These are phyloP conservation scores for Xylaria cubensis DNA, from an alignment of 495 filamentous ascomycete species.

Conservation along the genomic window DNA sequence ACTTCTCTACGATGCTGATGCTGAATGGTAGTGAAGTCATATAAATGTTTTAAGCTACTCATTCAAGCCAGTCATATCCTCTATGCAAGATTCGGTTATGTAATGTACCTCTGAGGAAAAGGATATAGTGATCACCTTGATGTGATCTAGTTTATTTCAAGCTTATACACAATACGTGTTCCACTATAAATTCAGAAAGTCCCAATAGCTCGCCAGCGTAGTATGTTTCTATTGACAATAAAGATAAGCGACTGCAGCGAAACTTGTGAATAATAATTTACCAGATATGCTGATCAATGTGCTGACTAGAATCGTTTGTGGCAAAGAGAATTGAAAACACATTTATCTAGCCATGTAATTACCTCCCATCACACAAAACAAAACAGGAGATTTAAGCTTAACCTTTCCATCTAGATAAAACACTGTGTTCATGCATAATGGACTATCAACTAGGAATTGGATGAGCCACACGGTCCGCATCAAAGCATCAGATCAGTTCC, in stretches of 20 bases:
- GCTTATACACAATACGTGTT: background rate
- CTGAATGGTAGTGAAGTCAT: background rate
- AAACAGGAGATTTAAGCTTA: background rate
- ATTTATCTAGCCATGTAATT: background rate
- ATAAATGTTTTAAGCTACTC: background rate
- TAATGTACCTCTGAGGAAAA: too few species aligned
- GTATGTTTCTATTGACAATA: background rate
- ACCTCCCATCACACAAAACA: background rate
- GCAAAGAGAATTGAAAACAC: background rate
- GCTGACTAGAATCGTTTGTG: background rate
- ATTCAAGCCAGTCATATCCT: background rate
- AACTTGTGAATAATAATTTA: background rate
- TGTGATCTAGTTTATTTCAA: too few species aligned
- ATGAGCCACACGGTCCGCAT: constrained; percentile 2
- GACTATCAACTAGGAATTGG: background rate
- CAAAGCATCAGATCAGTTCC: constrained; percentile 9
- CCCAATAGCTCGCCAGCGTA: background rate
- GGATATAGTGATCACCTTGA: too few species aligned
- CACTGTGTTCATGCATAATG: background rate
- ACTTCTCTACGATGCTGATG: constrained; percentile 8
- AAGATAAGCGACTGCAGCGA: background rate
- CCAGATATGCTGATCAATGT: background rate
- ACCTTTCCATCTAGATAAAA: background rate
- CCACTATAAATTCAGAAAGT: background rate
- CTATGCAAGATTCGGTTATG: too few species aligned